Conservation (phyloP, 441 rosid species). For the Biscutella auriculata region DNA sequence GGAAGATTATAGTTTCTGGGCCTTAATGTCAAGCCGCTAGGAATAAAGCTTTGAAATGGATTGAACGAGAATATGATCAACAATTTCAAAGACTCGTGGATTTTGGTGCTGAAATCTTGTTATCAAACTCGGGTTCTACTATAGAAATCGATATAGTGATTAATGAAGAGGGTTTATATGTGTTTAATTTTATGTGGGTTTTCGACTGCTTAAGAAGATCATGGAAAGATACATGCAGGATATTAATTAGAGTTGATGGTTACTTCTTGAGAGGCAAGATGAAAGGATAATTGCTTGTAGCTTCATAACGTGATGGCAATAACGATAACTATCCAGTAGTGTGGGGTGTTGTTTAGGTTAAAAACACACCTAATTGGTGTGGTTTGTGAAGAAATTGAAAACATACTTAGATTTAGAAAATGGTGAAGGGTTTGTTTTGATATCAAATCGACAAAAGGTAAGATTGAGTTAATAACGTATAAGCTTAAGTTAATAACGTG, state of each 20-base stretch:
- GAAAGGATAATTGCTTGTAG: too few relatives aligned
- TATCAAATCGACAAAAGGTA: too few relatives aligned
- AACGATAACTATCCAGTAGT: too few relatives aligned
- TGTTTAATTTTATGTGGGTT: neutral
- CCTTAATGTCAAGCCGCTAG: neutral
- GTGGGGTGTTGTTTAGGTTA: too few relatives aligned
- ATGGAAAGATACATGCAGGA: neutral
- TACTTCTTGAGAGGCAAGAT: neutral
- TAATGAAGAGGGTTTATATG: neutral
- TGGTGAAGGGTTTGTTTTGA: too few relatives aligned
- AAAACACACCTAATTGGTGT: too few relatives aligned
- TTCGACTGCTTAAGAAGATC: neutral
- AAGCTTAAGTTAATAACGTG: too few relatives aligned
- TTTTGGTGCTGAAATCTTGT: neutral
- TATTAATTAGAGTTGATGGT: neutral
- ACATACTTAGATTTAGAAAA: too few relatives aligned
- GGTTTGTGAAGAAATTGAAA: too few relatives aligned
- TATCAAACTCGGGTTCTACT: neutral
- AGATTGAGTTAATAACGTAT: too few relatives aligned
- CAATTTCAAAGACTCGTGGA: neutral
- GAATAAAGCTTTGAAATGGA: neutral
- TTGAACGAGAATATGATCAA: neutral
- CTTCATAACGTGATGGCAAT: too few relatives aligned
- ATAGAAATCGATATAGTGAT: neutral
- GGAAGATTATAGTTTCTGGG: neutral